Percentiles rank a stretch among this genome's conserved stretches.
Conservation (phyloP, 192 early-diverging fungal genomes). For the Rhizoclosmatium globosum region DNA sequence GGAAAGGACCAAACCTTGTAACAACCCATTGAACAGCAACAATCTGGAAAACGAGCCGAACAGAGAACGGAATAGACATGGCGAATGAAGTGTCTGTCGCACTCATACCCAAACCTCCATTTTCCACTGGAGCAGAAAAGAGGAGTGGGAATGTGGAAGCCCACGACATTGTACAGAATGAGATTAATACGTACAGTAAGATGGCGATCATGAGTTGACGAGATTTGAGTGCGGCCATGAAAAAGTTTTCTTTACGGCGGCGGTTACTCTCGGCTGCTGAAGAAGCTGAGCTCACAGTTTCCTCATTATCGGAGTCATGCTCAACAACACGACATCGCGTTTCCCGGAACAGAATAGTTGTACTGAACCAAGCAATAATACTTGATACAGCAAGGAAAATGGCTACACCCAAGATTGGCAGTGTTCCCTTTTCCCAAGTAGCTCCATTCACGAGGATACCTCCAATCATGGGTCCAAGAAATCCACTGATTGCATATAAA, state of each 20-base stretch:
- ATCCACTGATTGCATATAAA: conserved; percentile 45
- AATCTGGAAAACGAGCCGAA: conserved; percentile 49
- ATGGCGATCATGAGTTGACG: conserved; percentile 40
- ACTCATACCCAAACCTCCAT: conserved; percentile 32
- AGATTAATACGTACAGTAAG: conserved; percentile 43
- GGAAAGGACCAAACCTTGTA: conserved; percentile 14
- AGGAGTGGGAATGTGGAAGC: conserved; percentile 49
- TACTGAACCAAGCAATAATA: conserved; percentile 7
- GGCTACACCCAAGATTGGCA: not conserved
- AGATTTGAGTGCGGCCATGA: not conserved
- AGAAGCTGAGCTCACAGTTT: not conserved
- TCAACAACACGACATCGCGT: not conserved
- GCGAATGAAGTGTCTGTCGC: conserved; percentile 29
- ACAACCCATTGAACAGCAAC: conserved; percentile 36
- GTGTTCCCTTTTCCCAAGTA: not conserved
- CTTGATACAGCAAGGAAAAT: not conserved
- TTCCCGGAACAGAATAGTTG: not conserved
- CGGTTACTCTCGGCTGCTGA: not conserved
- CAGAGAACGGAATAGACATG: conserved; percentile 35
- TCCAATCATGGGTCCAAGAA: conserved; percentile 36
- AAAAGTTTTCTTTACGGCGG: not conserved
- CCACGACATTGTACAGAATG: conserved; percentile 56
- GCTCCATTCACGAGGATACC: conserved; percentile 2
- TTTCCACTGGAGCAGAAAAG: conserved; percentile 39
- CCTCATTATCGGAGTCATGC: not conserved